These are phyloP conservation scores for Karstenula rhodostoma DNA, from an alignment of 2,329 filamentous ascomycete genomes.

Conservation along the genomic window DNA sequence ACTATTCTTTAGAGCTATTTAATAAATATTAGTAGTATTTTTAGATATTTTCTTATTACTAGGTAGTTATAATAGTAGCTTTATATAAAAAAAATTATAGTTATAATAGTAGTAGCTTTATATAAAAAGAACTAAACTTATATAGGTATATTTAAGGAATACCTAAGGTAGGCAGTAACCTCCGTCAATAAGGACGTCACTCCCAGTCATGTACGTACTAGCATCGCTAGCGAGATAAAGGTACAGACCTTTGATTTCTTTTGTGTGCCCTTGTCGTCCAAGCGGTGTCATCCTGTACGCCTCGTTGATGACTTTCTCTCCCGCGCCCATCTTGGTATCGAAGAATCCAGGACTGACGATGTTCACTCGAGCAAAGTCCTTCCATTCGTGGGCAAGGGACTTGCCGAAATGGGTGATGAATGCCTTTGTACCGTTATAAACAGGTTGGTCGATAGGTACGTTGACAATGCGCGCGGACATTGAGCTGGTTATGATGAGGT, in stretches of 20 bases:
- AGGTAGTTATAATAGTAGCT: no score
- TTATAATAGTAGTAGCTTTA: no score
- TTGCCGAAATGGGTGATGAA: slow-evolving; percentile 69
- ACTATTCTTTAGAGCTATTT: no score
- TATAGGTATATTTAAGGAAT: no score
- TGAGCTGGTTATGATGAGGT: slow-evolving; percentile 69
- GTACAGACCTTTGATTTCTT: slow-evolving; percentile 82
- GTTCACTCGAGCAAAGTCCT: slow-evolving; percentile 72
- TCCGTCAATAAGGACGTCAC: slow-evolving; percentile 77
- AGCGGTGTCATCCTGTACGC: slow-evolving; percentile 77
- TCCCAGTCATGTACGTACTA: slow-evolving; percentile 78
- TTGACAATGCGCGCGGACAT: slow-evolving; percentile 84
- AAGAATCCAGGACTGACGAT: slow-evolving; percentile 72
- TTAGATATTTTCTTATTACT: no score
- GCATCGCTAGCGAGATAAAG: slow-evolving; percentile 84
- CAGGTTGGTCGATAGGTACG: slow-evolving; percentile 72
- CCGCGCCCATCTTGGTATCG: slow-evolving; percentile 69
- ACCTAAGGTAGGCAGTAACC: slow-evolving; percentile 64
- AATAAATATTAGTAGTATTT: no score
- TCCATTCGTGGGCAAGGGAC: slow-evolving; percentile 71
- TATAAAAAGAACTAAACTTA: no score
- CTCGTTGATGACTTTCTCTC: slow-evolving; percentile 68
- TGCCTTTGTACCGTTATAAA: slow-evolving; percentile 61
- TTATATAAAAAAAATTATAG: no score
- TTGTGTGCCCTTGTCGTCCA: slow-evolving; percentile 73